Evolutionary conservation across 257 asterid genomes (phyloP), one percentile per base, ranked within the genome.

Genomic region (Coffea eugenioides): DNA sequence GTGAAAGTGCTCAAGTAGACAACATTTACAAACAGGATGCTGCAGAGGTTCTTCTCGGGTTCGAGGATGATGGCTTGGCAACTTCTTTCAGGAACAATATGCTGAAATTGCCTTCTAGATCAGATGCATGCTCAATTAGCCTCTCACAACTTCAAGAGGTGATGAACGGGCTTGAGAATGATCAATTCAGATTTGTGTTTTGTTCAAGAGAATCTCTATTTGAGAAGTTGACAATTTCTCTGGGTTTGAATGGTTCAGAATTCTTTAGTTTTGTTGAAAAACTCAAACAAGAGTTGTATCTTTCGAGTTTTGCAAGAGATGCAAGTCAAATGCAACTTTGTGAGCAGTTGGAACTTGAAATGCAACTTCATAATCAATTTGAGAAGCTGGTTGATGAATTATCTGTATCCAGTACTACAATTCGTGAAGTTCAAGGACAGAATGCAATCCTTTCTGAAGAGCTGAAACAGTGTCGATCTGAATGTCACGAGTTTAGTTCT

Each of bases 81-180:
- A 78, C 77, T 31, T 73, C 89, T 79, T 52, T 82, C 51, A 90
- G 87, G 72, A 82, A 84, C 71, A 90, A 82, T 82, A 80, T 79
- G 79, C 86, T 91, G 80, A 87, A 86, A 80, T 80, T 91, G 81
- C 88, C 97, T n/a, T 80, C 93, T 10, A 82, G 85, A 69, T 80
- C 85, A 85, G 92, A 86, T 86, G 91, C 90, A 72, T 80, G 91
- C 79, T 85, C 82, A 79, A 82, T 93, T 83, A 88, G 90, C 81
- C 90, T 95, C 79, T 89, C 93, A 79, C 92, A 89, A 85, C 93
- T 92, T 86, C 95, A 95, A 27, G 97, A 87, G 78, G 80, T 92
- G 71, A 77, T 95, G 73, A 82, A 82, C 49, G 78, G 83, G 80
- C 98, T 94, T 81, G 92, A 88, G 79, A 89, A 89, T 81, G 94